Evolutionary conservation across 78 protist species (phyloP), one percentile per base, ranked within the genome.

Genomic region (Chrysochromulina tobinii): DNA sequence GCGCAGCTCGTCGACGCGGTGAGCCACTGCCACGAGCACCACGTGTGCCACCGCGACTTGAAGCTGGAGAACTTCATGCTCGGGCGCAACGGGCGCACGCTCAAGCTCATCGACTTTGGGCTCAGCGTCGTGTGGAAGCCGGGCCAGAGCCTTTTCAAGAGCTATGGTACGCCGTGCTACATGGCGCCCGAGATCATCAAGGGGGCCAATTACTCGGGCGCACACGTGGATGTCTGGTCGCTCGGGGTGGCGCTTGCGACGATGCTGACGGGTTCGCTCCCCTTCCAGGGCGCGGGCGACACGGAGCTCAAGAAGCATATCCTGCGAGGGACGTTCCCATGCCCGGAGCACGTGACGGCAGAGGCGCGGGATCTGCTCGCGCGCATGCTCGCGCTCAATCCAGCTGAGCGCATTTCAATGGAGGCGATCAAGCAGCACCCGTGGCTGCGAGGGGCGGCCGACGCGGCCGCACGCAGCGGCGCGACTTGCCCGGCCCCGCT

Each of bases 191-290:
- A 75, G 83, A 75, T 75, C 57, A 1, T 75, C 23, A 5, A 57
- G 12, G 83, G 83, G 57, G 23, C 38, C 27, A 1, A 1, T 21
- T 75, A 75, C 57, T 11, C 4, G 25, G 83, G 83, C 14, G 17
- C 83, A n/a, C 12, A 75, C n/a, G 93, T 86, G 12, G 93, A 91
- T 75, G 12, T 91, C n/a, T 91, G 93, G 93, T 89, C 93, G 25
- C 83, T 91, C 38, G 93, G 93, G 23, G 85, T 91, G 53, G 0
- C 61, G n/a, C 58, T 90, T 38, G 17, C 54, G n/a, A 53, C 66
- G n/a, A 8, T 90, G 81, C 73, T 84, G 58, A 81, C 89, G 21
- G 93, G 93, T 55, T 14, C 2, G 54, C 88, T 81, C 66, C 93
- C 93, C 66, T 90, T 90, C 89, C 54, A 75, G 18, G 79, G n/a